Base-by-base conservation (phyloP, 768 basidiomycete species). In the Phlebiopsis gigantea region DNA sequence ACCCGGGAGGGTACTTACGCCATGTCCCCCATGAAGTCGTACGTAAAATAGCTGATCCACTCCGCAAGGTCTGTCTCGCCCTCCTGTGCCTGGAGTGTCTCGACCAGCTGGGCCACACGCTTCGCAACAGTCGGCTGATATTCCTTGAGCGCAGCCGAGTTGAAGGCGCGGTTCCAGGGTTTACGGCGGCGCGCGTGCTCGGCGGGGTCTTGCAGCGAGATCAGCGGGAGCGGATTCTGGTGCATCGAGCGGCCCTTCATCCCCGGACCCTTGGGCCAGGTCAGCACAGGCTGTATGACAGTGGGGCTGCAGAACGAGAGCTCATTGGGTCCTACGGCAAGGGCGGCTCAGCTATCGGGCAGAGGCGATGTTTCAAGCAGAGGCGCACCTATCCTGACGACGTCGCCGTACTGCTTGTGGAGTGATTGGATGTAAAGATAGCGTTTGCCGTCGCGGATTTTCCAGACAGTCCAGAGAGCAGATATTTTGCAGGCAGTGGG, bases 141-240 rank as follows among this genome's bases (percentile, higher is more conserved):
- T 12, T 71, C 74, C 60, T 77, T 77, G n/a, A 79, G 56, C 5
- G 76, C 73, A 5, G 68, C 58, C 17, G 71, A 65, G 46, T 66
- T 73, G 60, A 80, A 75, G 0, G 68, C 78, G 41, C 72, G 71
- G 29, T 73, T 68, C 78, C 79, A 79, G 1, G 72, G 69, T 47
- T 66, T 71, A 30, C 78, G 70, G 15, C 75, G 71, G 26, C 71
- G 73, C 0, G 68, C 63, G 48, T 79, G 77, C n/a, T 72, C 70
- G 7, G 63, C 64, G 17, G 69, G 63, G 57, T 77, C 70, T 9
- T 69, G 70, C 10, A 71, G 52, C 4, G 61, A 62, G 42, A 78
- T 69, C 39, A 78, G 15, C 1, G 59, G 46, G 1, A 49, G 30
- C 15, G 48, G 48, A n/a, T 49, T 29, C n/a, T 30, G 30, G 28